Conservation (phyloP, 257 asterid genomes). For the Ajuga chamaepitys region DNA sequence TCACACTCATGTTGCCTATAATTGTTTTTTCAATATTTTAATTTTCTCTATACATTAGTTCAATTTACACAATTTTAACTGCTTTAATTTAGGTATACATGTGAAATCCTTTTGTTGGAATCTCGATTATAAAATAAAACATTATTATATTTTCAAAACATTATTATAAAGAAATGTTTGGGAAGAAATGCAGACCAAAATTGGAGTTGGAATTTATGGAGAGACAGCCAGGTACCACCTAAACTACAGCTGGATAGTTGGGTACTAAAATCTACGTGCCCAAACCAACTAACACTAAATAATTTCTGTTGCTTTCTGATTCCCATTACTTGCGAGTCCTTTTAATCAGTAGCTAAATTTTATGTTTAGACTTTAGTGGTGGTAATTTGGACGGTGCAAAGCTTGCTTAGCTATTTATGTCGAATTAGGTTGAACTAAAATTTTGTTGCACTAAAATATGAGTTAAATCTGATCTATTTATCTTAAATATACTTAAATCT, state of each 20-base stretch:
- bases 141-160: background rate
- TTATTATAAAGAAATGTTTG: background rate
- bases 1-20: background rate
- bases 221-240: constrained; percentile 12
- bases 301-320: background rate
- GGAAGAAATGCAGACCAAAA: background rate
- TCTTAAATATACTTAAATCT: too few species aligned
- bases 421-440: too few species aligned
- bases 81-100: too few species aligned
- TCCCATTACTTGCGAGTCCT: background rate
- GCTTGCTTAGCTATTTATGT: too few species aligned
- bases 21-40: background rate
- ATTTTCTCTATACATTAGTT: background rate
- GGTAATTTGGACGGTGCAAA: too few species aligned
- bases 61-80: too few species aligned
- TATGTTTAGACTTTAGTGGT: too few species aligned
- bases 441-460: too few species aligned
- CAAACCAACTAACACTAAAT: background rate
- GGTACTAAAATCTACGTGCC: background rate
- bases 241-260: constrained; percentile 20
- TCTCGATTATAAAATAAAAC: background rate
- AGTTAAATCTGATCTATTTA: too few species aligned
- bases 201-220: constrained; percentile 5
- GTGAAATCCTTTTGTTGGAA: too few species aligned
- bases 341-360: too few species aligned